Evolutionary conservation across 805 yeast genomes (phyloP).

Genomic region (Pichia cabralensis): DNA sequence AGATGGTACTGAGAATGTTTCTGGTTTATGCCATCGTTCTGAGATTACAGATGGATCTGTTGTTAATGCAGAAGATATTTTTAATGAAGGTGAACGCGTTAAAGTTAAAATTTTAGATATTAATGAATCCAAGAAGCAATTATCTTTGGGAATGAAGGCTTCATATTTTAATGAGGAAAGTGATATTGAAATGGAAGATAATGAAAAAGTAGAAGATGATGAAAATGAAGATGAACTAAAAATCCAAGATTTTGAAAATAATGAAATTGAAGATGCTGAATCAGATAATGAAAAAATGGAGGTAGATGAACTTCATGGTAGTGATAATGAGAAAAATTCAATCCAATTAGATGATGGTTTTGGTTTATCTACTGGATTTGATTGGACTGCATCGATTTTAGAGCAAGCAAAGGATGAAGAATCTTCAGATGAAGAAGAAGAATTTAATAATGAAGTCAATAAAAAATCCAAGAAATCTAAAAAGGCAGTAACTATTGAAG

Average conservation of each 20-base stretch:
- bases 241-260: conserved; percentile 20
- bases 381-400: conserved; percentile 88
- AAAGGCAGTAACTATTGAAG: conserved; percentile 42
- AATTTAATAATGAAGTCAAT: conserved; percentile 29
- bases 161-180: conserved; percentile 49
- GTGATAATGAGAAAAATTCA: conserved; percentile 22
- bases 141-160: conserved; percentile 91
- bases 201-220: conserved; percentile 25
- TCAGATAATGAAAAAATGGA: conserved; percentile 14
- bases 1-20: conserved; percentile 61
- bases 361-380: conserved; percentile 83
- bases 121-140: conserved; percentile 55
- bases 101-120: conserved; percentile 68
- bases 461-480: conserved; percentile 34
- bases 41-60: conserved; percentile 67
- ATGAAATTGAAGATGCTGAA: conserved; percentile 26
- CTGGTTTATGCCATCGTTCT: conserved; percentile 82
- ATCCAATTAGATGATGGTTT: conserved; percentile 20
- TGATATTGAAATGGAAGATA: conserved; percentile 22
- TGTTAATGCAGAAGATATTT: conserved; percentile 51
- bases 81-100: conserved; percentile 85
- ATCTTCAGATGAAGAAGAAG: conserved; percentile 41
- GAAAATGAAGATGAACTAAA: conserved; percentile 20
- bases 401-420: conserved; percentile 63
- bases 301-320: conserved; percentile 17